Evolutionary conservation across 177 flowering plant genomes (phyloP).

Genomic region (Vitis hybrid): DNA sequence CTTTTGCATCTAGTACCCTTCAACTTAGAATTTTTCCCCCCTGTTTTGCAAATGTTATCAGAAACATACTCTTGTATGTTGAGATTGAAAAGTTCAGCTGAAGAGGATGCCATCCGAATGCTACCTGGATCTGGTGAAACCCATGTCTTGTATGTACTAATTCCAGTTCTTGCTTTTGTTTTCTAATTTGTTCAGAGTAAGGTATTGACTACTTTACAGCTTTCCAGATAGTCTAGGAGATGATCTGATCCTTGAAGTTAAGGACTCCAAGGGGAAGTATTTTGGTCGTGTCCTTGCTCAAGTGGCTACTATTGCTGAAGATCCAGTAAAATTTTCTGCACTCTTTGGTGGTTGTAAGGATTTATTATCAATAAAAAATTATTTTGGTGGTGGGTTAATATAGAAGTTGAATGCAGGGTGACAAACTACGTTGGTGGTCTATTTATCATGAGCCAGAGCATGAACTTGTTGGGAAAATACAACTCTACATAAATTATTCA

Average conservation of each 20-base stretch:
- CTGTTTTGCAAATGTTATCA: conserved; percentile 26
- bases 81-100: conserved; percentile 78
- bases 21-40: not conserved
- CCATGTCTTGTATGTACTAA: conserved; percentile 79
- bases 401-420: conserved; percentile 54
- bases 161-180: conserved; percentile 3
- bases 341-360: not conserved
- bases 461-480: conserved; percentile 82
- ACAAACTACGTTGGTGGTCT: conserved; percentile 92
- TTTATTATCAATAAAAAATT: not conserved
- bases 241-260: conserved; percentile 78
- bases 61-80: conserved; percentile 79
- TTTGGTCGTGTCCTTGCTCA: conserved; percentile 86
- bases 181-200: not conserved
- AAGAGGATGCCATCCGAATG: conserved; percentile 74
- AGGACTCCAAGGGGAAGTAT: conserved; percentile 77
- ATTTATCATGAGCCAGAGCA: conserved; percentile 89
- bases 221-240: conserved; percentile 92
- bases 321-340: conserved; percentile 46
- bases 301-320: conserved; percentile 80
- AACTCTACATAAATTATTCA: conserved; percentile 70
- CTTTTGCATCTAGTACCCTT: not conserved
- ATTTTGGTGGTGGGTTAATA: conserved; percentile 16
- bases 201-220: conserved; percentile 49
- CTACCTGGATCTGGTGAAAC: conserved; percentile 95